A percentile compares a stretch with the other conserved stretches of the same genome.
Conservation (phyloP, 2,329 filamentous ascomycete genomes). For the Paraconiothyrium sp. region DNA sequence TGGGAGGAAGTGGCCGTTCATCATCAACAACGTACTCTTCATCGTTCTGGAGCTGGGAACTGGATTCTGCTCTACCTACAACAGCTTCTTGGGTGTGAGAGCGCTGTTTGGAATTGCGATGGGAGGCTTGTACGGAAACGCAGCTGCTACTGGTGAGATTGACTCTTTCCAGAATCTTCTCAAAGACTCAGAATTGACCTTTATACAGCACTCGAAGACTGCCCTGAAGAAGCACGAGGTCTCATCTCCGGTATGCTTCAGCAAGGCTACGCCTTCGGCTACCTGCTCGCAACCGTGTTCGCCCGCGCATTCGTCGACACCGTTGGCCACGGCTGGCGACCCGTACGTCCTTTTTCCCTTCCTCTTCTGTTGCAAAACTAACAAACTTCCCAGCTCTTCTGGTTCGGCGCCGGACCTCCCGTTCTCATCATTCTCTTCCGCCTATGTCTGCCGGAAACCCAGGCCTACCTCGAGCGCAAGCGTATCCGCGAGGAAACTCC, state of each 20-base stretch:
- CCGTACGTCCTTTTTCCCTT: constrained; percentile 46
- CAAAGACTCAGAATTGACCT: constrained; percentile 11
- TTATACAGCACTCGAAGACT: constrained; percentile 65
- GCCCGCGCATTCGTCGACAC: constrained; percentile 74
- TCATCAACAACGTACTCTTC: constrained; percentile 69
- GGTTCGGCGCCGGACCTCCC: constrained; percentile 86
- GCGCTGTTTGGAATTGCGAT: constrained; percentile 72
- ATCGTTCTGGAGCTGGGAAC: constrained; percentile 69
- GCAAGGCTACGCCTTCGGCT: constrained; percentile 72
- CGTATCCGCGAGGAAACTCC: constrained; percentile 67
- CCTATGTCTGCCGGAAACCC: constrained; percentile 79
- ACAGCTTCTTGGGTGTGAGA: constrained; percentile 67
- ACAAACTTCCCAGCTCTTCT: constrained; percentile 67
- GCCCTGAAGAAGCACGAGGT: constrained; percentile 66
- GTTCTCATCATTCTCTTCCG: constrained; percentile 83
- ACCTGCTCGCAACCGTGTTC: constrained; percentile 68
- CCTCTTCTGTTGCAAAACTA: not conserved
- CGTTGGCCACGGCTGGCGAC: constrained; percentile 81
- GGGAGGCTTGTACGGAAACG: constrained; percentile 70
- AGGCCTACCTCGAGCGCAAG: constrained; percentile 74
- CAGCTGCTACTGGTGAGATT: constrained; percentile 61
- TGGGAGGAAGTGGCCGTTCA: constrained; percentile 66
- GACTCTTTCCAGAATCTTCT: not conserved
- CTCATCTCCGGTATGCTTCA: constrained; percentile 70
- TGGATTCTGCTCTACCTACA: constrained; percentile 67